These are phyloP conservation scores for Phytophthora ramorum DNA, from an alignment of 352 stramenopile species.

Conservation along the genomic window DNA sequence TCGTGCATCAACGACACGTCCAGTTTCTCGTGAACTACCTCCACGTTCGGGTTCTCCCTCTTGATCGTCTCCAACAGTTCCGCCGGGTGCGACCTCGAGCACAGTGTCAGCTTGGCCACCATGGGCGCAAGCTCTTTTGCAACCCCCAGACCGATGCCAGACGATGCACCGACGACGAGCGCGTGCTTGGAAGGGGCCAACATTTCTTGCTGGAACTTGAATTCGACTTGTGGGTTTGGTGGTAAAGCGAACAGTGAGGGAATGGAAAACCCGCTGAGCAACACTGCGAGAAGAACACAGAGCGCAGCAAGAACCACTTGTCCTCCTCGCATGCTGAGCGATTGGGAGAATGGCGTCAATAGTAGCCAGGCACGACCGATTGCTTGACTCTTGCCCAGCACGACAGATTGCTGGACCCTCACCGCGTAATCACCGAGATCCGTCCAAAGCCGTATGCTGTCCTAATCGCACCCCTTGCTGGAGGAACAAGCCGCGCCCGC, in stretches of 20 bases:
- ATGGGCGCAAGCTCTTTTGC: constrained; percentile 27
- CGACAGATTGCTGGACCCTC: constrained; percentile 5
- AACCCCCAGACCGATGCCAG: constrained; percentile 24
- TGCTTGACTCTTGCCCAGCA: constrained; percentile 5
- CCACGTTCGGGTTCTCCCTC: constrained; percentile 16
- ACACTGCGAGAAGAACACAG: constrained; percentile 7
- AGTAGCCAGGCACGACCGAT: background rate
- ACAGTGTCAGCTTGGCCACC: constrained; percentile 30
- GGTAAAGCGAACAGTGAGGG: constrained; percentile 6
- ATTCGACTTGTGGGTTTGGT: constrained; percentile 17
- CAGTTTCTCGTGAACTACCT: constrained; percentile 22
- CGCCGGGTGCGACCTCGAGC: constrained; percentile 17
- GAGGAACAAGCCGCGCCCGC: no score
- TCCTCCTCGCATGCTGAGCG: constrained; percentile 8
- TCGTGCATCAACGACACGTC: constrained; percentile 25
- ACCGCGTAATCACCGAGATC: background rate
- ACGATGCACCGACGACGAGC: constrained; percentile 33
- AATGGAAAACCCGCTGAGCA: constrained; percentile 5
- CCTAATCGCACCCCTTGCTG: no score
- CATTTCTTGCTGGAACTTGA: constrained; percentile 28
- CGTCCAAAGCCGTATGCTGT: no score
- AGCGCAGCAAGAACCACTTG: constrained; percentile 7
- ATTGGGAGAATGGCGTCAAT: constrained; percentile 6
- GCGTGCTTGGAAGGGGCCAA: constrained; percentile 26
- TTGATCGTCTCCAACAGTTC: constrained; percentile 16